These are phyloP conservation scores for Neonectria punicea DNA, from an alignment of 2,329 filamentous ascomycete species.

Conservation along the genomic window DNA sequence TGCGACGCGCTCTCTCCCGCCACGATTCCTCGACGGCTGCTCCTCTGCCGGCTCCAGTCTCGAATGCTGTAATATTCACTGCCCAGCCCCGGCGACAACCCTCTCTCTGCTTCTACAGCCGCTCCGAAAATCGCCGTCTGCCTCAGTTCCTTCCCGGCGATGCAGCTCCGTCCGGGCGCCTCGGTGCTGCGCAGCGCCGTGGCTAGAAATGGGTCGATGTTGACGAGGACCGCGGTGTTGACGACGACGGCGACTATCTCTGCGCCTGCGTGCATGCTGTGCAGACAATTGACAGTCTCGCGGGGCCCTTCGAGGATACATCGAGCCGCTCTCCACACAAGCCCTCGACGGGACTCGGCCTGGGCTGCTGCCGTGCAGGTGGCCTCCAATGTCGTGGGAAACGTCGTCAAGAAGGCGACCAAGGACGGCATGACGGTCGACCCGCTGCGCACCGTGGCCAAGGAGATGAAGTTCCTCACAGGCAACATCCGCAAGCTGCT, in stretches of 20 bases:
- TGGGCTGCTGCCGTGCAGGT: conserved; percentile 80
- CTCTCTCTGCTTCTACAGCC: conserved; percentile 12
- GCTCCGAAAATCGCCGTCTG: conserved; percentile 18
- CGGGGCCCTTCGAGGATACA: conserved; percentile 49
- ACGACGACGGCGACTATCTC: conserved; percentile 23
- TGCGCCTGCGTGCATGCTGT: conserved; percentile 45
- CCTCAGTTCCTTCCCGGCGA: conserved; percentile 41
- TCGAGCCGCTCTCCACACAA: conserved; percentile 54
- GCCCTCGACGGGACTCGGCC: conserved; percentile 65
- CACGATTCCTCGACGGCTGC: background rate
- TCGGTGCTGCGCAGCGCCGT: conserved; percentile 58
- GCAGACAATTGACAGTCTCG: conserved; percentile 45
- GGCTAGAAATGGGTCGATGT: conserved; percentile 40
- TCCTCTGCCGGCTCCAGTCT: background rate
- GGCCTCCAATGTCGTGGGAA: conserved; percentile 76
- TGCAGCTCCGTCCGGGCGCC: conserved; percentile 67
- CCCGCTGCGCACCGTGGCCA: conserved; percentile 88
- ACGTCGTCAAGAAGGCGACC: conserved; percentile 70
- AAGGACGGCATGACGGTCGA: conserved; percentile 81
- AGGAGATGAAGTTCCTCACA: conserved; percentile 96
- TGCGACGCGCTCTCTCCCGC: background rate
- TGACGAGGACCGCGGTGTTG: conserved; percentile 27
- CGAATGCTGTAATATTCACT: conserved; percentile 13
- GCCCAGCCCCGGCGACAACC: background rate
- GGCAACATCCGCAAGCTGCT: conserved; percentile 94